These are phyloP conservation scores for Kwoniella europaea DNA, from an alignment of 768 basidiomycete species.

Conservation along the genomic window DNA sequence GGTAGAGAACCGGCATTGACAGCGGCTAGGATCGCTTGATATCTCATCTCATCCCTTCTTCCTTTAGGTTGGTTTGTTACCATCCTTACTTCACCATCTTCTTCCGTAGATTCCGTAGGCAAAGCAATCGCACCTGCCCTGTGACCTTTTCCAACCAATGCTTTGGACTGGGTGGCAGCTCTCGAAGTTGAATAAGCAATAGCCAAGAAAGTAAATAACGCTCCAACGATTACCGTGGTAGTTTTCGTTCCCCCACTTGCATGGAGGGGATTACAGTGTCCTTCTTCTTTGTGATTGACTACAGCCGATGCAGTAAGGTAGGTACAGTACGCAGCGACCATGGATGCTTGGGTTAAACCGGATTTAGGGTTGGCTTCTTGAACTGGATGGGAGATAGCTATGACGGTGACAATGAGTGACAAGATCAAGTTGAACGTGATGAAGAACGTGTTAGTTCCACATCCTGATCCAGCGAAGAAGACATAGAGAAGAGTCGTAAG, in stretches of 20 bases:
- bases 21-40: conserved; percentile 91
- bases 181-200: conserved; percentile 96
- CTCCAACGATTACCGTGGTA: conserved; percentile 86
- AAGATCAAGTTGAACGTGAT: conserved; percentile 90
- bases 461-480: conserved; percentile 85
- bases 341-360: conserved; percentile 90
- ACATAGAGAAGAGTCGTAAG: conserved; percentile 87
- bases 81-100: conserved; percentile 64
- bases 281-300: conserved; percentile 79
- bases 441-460: conserved; percentile 94
- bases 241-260: conserved; percentile 71
- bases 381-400: conserved; percentile 81
- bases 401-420: conserved; percentile 75
- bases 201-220: conserved; percentile 93
- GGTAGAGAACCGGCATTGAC: conserved; percentile 97
- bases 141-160: conserved; percentile 72
- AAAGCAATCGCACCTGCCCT: conserved; percentile 69
- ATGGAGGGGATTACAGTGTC: conserved; percentile 83
- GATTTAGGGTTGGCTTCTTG: conserved; percentile 93
- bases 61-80: conserved; percentile 80
- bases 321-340: conserved; percentile 97
- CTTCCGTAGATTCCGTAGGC: conserved; percentile 63
- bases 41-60: conserved; percentile 81
- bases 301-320: conserved; percentile 94
- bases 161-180: conserved; percentile 93